These are phyloP conservation scores for Cercospora janseana DNA, from an alignment of 2,329 filamentous ascomycete species.

Conservation along the genomic window DNA sequence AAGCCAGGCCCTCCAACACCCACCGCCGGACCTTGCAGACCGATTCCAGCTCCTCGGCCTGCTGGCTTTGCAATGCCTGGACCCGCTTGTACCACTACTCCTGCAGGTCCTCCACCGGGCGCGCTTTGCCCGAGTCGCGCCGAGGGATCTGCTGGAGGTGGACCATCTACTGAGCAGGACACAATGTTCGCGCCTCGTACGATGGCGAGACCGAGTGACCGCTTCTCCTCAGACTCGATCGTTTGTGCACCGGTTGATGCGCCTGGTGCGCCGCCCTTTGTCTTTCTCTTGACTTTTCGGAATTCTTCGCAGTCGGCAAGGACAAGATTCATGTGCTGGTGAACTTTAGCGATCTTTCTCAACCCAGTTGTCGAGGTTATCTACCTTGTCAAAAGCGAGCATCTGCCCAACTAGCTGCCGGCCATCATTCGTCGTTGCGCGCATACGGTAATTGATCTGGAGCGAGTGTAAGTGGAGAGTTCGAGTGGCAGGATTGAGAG, in stretches of 20 bases:
- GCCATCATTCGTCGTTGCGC: conserved; percentile 90
- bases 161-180: conserved; percentile 90
- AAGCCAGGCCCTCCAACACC: conserved; percentile 80
- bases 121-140: conserved; percentile 78
- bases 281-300: conserved; percentile 82
- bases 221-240: conserved; percentile 92
- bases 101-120: conserved; percentile 58
- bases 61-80: conserved; percentile 89
- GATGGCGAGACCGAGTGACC: conserved; percentile 92
- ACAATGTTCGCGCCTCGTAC: conserved; percentile 93
- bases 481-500: conserved; percentile 17
- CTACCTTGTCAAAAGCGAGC: conserved; percentile 96
- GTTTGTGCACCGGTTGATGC: conserved; percentile 52
- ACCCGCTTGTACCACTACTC: conserved; percentile 73
- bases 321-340: conserved; percentile 96
- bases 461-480: conserved; percentile 23
- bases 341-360: conserved; percentile 24
- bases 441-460: conserved; percentile 99
- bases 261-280: conserved; percentile 64
- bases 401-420: conserved; percentile 97
- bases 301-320: conserved; percentile 99
- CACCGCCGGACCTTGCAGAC: conserved; percentile 82
- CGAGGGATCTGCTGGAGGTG: conserved; percentile 89
- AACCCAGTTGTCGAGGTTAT: conserved; percentile 1
- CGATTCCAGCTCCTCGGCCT: conserved; percentile 73